These are phyloP conservation scores for Solanum pennellii DNA, from an alignment of 257 asterid species.

Conservation along the genomic window DNA sequence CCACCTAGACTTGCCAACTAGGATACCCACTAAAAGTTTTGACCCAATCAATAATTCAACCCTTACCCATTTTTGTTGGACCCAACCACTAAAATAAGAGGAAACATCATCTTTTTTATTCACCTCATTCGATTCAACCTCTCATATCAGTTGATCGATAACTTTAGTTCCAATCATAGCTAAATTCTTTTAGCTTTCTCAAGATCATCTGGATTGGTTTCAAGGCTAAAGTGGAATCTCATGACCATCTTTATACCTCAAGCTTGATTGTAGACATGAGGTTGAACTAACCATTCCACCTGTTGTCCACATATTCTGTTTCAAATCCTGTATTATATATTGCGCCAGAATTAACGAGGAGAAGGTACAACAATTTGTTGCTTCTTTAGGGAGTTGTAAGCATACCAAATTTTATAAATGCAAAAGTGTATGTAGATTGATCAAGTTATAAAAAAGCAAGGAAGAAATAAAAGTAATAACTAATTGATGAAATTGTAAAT, in stretches of 20 bases:
- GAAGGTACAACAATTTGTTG: neutral
- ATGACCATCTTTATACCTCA: neutral
- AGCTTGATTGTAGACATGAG: neutral
- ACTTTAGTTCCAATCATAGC: no score
- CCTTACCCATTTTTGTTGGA: no score
- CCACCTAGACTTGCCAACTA: no score
- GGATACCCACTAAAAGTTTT: no score
- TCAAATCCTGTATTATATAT: no score
- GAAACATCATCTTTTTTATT: no score
- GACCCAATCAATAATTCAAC: no score
- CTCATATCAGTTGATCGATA: no score
- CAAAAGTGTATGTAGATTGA: neutral
- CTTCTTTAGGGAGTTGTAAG: neutral
- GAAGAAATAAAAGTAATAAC: neutral
- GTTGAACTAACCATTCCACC: neutral
- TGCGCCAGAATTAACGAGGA: neutral
- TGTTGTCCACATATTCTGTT: neutral
- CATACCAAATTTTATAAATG: neutral
- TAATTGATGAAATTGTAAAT: no score
- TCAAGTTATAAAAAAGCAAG: neutral
- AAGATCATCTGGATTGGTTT: neutral
- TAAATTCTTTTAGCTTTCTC: neutral
- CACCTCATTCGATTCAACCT: no score
- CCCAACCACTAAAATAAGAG: no score
- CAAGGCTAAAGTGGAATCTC: neutral